phyloP scores from a whole-genome alignment of 257 asterid genomes.

The Mentha longifolia region DNA sequence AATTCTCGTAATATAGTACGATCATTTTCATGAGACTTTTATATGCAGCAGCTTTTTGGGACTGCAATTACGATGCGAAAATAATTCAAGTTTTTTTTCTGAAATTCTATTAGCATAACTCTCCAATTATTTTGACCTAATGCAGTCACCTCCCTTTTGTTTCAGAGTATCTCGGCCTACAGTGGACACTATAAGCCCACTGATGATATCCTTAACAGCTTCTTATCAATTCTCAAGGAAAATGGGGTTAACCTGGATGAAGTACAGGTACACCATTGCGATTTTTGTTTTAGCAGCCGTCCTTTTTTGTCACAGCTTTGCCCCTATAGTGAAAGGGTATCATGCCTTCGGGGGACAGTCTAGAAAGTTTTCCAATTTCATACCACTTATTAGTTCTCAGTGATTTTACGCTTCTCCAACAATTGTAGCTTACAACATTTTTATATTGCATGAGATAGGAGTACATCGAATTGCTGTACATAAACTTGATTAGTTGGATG shows the following conservation, averaged over 20 bases:
- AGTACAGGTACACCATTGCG: slow-evolving; percentile 61
- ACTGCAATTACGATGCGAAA: neutral
- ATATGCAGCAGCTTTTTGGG: slow-evolving; percentile 20
- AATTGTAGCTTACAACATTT: neutral
- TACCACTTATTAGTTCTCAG: neutral
- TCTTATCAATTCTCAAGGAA: slow-evolving; percentile 67
- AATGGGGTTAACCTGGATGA: slow-evolving; percentile 70
- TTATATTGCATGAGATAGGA: neutral
- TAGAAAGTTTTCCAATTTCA: neutral
- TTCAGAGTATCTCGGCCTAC: slow-evolving; percentile 85
- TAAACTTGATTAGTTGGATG: neutral
- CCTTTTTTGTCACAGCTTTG: slow-evolving; percentile 10
- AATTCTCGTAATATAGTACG: slow-evolving; percentile 14
- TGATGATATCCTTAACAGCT: slow-evolving; percentile 70
- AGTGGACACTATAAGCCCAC: slow-evolving; percentile 98
- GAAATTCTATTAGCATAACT: slow-evolving; percentile 14
- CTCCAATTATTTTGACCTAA: slow-evolving; percentile 26
- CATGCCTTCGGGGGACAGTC: neutral
- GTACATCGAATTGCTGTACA: neutral
- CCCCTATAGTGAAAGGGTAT: slow-evolving; percentile 1
- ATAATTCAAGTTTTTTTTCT: no score
- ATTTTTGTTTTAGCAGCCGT: neutral
- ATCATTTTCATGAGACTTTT: neutral
- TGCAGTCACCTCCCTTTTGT: slow-evolving; percentile 8
- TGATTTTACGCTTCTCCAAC: neutral